phyloP scores from a whole-genome alignment of 169 alveolate species.

The Plasmodium vivax region DNA sequence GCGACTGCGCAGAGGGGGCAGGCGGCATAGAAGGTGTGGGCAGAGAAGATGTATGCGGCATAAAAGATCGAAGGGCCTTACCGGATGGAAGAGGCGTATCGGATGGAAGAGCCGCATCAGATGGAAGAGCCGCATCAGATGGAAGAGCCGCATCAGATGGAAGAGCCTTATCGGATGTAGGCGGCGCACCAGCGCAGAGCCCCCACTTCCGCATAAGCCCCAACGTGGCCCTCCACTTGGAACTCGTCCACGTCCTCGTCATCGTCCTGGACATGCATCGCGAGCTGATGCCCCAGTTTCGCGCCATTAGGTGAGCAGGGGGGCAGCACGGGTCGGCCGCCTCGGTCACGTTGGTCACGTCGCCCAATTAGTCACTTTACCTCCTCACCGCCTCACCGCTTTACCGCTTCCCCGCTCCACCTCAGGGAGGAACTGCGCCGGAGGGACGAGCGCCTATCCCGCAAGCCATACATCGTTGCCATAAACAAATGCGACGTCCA shows the following conservation, averaged over 20 bases:
- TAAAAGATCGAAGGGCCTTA: no score
- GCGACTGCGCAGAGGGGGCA: background rate
- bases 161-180: background rate
- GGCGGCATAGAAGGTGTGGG: no score
- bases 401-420: background rate
- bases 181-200: background rate
- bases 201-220: slow-evolving; percentile 17
- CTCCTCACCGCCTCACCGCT: background rate
- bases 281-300: slow-evolving; percentile 9
- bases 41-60: no score
- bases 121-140: background rate
- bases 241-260: slow-evolving; percentile 52
- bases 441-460: slow-evolving; percentile 24
- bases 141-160: background rate
- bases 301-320: slow-evolving; percentile 29
- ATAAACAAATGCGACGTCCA: slow-evolving; percentile 68
- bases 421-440: slow-evolving; percentile 31
- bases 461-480: slow-evolving; percentile 53
- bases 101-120: background rate
- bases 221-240: slow-evolving; percentile 24
- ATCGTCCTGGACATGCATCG: slow-evolving; percentile 29
- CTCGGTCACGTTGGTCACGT: background rate
- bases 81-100: background rate
- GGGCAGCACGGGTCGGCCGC: background rate
- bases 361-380: background rate